These are phyloP conservation scores for Astrothelium macrocarpum DNA, from an alignment of 495 filamentous ascomycete genomes.

Conservation along the genomic window DNA sequence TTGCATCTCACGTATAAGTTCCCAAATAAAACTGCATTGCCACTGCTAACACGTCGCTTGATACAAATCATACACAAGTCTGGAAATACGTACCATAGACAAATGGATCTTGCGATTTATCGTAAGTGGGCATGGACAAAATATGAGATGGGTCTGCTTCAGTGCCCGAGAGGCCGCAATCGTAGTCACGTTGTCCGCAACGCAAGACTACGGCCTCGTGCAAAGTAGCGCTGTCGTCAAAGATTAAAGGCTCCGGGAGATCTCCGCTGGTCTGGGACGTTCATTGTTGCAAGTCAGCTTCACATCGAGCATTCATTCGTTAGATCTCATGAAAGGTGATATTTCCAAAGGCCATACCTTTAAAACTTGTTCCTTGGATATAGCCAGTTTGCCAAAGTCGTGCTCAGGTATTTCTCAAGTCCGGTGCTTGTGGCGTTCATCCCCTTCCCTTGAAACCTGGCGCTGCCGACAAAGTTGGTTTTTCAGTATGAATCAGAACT, in stretches of 20 bases:
- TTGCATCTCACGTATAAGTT: neutral
- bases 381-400: neutral
- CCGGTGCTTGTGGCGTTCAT: neutral
- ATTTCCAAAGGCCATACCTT: neutral
- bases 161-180: neutral
- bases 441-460: neutral
- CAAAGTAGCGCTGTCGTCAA: neutral
- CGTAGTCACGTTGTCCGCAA: constrained; percentile 1
- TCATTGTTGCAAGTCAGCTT: neutral
- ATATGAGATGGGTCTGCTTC: constrained; percentile 7
- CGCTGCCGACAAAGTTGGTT: neutral
- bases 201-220: constrained; percentile 2
- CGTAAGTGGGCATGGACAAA: constrained; percentile 49
- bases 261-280: neutral
- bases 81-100: constrained; percentile 38
- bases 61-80: constrained; percentile 13
- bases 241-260: neutral
- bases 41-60: neutral
- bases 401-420: neutral
- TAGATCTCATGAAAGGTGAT: neutral
- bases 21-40: neutral
- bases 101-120: constrained; percentile 38
- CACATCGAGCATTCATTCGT: too few species aligned
- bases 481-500: neutral
- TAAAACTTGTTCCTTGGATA: neutral